phyloP scores from a whole-genome alignment of 768 basidiomycete genomes.

The Auriscalpium microsporum region DNA sequence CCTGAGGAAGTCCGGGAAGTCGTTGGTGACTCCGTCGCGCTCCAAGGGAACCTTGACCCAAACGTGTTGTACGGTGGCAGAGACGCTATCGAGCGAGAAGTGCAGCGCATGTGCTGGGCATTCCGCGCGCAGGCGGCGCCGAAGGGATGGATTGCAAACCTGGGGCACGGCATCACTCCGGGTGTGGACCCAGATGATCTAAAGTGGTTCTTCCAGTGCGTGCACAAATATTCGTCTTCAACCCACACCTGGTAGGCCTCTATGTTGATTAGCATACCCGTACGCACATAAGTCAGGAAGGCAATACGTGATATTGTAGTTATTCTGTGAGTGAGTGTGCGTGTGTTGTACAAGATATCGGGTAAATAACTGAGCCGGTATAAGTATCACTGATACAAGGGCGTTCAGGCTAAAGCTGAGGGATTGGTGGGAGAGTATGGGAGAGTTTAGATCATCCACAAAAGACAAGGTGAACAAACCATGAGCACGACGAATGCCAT shows the following conservation, averaged over 20 bases:
- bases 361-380: neutral
- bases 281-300: neutral
- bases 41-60: conserved; percentile 96
- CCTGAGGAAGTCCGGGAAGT: conserved; percentile 59
- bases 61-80: conserved; percentile 75
- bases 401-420: neutral
- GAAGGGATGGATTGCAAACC: conserved; percentile 90
- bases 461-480: neutral
- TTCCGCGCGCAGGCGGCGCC: conserved; percentile 49
- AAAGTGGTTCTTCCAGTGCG: conserved; percentile 83
- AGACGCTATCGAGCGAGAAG: conserved; percentile 78
- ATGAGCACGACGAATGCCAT: neutral
- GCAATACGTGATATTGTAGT: neutral
- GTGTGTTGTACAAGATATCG: neutral
- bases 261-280: too few relatives aligned
- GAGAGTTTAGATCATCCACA: too few relatives aligned
- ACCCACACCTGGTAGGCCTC: too few relatives aligned
- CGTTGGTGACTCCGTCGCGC: conserved; percentile 52
- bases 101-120: conserved; percentile 72
- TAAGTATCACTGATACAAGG: neutral
- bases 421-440: neutral
- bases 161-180: conserved; percentile 97
- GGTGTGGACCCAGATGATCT: conserved; percentile 92
- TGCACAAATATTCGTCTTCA: conserved; percentile 65
- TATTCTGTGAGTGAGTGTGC: neutral